Conservation (phyloP, 192 early-diverging fungal species). For the Backusella mclennaniae region DNA sequence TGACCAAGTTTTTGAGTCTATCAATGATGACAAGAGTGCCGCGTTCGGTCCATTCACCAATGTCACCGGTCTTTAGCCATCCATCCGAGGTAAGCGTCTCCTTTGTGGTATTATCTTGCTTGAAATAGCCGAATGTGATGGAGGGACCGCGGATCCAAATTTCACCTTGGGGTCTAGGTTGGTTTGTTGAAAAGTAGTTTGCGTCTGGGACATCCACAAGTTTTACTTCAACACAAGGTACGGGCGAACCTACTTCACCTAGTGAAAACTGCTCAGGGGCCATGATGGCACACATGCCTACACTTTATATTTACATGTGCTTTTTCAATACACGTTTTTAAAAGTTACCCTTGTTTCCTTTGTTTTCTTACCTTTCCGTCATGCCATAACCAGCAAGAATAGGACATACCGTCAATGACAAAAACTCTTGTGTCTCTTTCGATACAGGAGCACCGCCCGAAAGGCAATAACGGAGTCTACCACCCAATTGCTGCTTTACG, state of each 20-base stretch:
- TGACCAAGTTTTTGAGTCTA: constrained; percentile 92
- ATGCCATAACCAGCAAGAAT: constrained; percentile 89
- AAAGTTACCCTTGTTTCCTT: neutral
- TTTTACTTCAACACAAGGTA: constrained; percentile 74
- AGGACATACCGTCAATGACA: constrained; percentile 70
- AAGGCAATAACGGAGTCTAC: constrained; percentile 74
- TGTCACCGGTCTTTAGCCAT: constrained; percentile 90
- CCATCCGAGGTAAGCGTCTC: constrained; percentile 71
- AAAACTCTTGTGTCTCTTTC: constrained; percentile 80
- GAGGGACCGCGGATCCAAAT: constrained; percentile 80
- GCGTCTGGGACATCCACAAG: constrained; percentile 69
- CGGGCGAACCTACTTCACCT: constrained; percentile 73
- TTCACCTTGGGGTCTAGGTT: constrained; percentile 71
- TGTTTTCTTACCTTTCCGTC: constrained; percentile 18
- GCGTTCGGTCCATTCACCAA: constrained; percentile 78
- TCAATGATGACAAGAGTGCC: constrained; percentile 86
- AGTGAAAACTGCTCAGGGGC: constrained; percentile 56
- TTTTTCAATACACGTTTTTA: neutral
- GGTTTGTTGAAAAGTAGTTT: constrained; percentile 60
- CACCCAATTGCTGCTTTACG: constrained; percentile 82
- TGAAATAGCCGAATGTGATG: constrained; percentile 79
- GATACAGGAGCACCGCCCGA: constrained; percentile 92
- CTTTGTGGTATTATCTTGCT: constrained; percentile 62
- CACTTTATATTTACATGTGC: neutral
- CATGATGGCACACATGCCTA: constrained; percentile 64